Percentiles rank a stretch among this genome's conserved stretches.
phyloP scores from a whole-genome alignment of 1,284 basidiomycete genomes.

The Ganoderma leucocontextum region DNA sequence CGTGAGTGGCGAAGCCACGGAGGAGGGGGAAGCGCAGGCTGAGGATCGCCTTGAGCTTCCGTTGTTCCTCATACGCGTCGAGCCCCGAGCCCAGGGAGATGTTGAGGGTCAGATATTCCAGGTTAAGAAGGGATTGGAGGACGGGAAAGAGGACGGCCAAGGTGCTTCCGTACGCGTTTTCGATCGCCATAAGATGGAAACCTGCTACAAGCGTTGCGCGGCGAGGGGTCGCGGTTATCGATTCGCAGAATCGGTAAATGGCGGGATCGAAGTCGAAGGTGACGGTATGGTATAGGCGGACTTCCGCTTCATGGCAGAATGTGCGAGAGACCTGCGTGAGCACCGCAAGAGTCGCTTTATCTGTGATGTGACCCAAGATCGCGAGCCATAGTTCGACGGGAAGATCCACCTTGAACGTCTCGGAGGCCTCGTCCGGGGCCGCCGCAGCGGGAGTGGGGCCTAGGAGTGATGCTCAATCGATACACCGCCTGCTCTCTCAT shows the following conservation, averaged over 20 bases:
- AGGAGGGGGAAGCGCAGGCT: conserved; percentile 1
- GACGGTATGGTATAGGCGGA: conserved; percentile 12
- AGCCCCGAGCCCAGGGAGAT: not conserved
- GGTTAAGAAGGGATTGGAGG: not conserved
- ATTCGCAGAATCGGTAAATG: not conserved
- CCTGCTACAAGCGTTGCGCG: not conserved
- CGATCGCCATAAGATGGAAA: not conserved
- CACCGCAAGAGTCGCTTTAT: not conserved
- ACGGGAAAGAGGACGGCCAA: not conserved
- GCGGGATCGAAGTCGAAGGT: conserved; percentile 2
- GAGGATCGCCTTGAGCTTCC: conserved; percentile 3
- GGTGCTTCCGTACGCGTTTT: not conserved
- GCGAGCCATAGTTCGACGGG: conserved; percentile 18
- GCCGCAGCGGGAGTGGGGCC: not conserved
- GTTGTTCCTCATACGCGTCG: not conserved
- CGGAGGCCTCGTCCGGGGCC: not conserved
- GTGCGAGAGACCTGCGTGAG: conserved; percentile 2
- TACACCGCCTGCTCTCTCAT: not conserved
- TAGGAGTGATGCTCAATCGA: not conserved
- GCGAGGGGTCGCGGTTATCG: not conserved
- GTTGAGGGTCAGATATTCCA: conserved; percentile 7
- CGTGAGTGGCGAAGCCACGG: conserved; percentile 9
- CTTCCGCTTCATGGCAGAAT: not conserved
- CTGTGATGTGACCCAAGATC: not conserved
- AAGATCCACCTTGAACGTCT: not conserved